Conservation (phyloP, 192 early-diverging fungal species). For the Coemansia sp. region DNA sequence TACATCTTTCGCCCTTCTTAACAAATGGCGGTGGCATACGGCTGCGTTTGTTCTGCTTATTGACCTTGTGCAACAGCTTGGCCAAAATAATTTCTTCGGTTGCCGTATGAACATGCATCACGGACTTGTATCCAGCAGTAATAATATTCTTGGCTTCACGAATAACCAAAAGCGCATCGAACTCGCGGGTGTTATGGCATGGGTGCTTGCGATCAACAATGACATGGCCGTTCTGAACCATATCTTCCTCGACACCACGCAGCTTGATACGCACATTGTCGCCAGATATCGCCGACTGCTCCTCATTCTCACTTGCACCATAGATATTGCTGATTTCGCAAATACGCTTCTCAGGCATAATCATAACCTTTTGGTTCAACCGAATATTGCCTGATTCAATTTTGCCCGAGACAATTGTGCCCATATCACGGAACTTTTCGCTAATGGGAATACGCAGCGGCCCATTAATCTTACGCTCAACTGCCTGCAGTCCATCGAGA, state of each 20-base stretch:
- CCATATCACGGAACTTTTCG: slow-evolving; percentile 99
- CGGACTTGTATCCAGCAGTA: slow-evolving; percentile 89
- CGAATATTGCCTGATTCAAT: slow-evolving; percentile 89
- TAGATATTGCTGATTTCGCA: slow-evolving; percentile 82
- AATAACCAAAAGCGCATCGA: slow-evolving; percentile 87
- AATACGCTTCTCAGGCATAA: slow-evolving; percentile 86
- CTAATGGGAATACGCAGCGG: slow-evolving; percentile 93
- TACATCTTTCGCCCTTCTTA: slow-evolving; percentile 86
- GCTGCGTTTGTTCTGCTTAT: slow-evolving; percentile 87
- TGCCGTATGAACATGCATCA: slow-evolving; percentile 87
- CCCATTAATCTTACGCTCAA: slow-evolving; percentile 83
- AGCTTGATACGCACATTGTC: slow-evolving; percentile 93
- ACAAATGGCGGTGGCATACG: slow-evolving; percentile 89
- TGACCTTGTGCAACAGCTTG: slow-evolving; percentile 83
- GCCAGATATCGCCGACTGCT: slow-evolving; percentile 70
- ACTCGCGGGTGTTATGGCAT: slow-evolving; percentile 71
- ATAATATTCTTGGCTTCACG: slow-evolving; percentile 96
- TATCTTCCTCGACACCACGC: slow-evolving; percentile 91
- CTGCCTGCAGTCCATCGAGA: slow-evolving; percentile 76
- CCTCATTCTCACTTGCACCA: slow-evolving; percentile 79
- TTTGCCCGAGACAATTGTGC: slow-evolving; percentile 93
- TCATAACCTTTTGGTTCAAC: slow-evolving; percentile 78
- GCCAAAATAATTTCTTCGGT: slow-evolving; percentile 85
- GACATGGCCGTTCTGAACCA: slow-evolving; percentile 83
- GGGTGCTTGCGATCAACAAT: slow-evolving; percentile 76